A percentile compares a stretch with the other conserved stretches of the same genome.
phyloP scores from a whole-genome alignment of 805 yeast genomes.

The Barnettozyma sucrosica region DNA sequence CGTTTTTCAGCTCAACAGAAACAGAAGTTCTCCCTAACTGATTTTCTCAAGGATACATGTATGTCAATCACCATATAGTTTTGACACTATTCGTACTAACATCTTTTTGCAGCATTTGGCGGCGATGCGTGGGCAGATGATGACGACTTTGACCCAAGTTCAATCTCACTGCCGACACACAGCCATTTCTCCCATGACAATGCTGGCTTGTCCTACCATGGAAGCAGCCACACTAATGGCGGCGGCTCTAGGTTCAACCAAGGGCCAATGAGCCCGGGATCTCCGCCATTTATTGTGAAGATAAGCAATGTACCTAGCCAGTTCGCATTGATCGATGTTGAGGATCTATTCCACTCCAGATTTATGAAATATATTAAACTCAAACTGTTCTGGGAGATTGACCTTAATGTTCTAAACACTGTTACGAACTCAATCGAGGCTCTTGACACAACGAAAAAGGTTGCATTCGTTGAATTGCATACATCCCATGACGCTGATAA shows the following conservation, averaged over 20 bases:
- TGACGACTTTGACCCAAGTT: slow-evolving; percentile 59
- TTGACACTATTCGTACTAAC: neutral
- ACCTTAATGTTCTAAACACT: slow-evolving; percentile 29
- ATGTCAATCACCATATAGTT: slow-evolving; percentile 5
- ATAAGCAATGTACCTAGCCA: slow-evolving; percentile 54
- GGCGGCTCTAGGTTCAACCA: neutral
- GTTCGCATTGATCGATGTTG: slow-evolving; percentile 44
- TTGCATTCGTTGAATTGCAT: slow-evolving; percentile 58
- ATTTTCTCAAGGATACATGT: slow-evolving; percentile 23
- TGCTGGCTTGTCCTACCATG: slow-evolving; percentile 4
- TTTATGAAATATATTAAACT: slow-evolving; percentile 52
- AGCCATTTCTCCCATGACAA: slow-evolving; percentile 6
- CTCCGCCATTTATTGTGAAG: slow-evolving; percentile 63
- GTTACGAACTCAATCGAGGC: slow-evolving; percentile 14
- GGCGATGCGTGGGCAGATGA: slow-evolving; percentile 62
- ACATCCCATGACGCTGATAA: slow-evolving; percentile 47
- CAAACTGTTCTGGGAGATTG: slow-evolving; percentile 57
- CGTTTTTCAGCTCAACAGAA: slow-evolving; percentile 13
- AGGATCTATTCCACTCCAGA: slow-evolving; percentile 58
- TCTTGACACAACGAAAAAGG: slow-evolving; percentile 38
- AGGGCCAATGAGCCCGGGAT: slow-evolving; percentile 3
- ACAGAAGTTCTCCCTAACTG: slow-evolving; percentile 23
- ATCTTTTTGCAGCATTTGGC: slow-evolving; percentile 13
- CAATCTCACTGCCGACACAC: slow-evolving; percentile 44
- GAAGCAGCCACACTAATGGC: slow-evolving; percentile 4